Percentiles rank a stretch among this genome's conserved stretches.
Evolutionary conservation across 192 early-diverging fungal genomes (phyloP).

Genomic region (Gaertneriomyces semiglobifer): DNA sequence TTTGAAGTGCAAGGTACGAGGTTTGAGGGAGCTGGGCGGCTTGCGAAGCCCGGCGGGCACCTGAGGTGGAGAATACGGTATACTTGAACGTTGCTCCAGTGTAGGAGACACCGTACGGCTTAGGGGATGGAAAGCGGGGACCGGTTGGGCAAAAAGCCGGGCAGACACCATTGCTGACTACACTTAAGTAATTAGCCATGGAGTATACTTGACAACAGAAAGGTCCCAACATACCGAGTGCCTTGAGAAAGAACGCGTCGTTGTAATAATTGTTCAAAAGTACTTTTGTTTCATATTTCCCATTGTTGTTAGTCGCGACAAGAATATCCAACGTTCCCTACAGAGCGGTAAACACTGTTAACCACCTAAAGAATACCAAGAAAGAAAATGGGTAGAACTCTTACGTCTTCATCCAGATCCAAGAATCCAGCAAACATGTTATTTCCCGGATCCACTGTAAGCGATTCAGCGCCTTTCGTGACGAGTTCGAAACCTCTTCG

Average conservation of each 20-base stretch:
- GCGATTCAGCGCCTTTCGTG: conserved; percentile 57
- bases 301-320: conserved; percentile 46
- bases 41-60: conserved; percentile 72
- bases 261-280: conserved; percentile 88
- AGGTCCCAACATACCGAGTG: conserved; percentile 44
- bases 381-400: background rate
- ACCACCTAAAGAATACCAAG: background rate
- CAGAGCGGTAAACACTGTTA: background rate
- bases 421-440: conserved; percentile 67
- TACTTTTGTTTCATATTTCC: conserved; percentile 46
- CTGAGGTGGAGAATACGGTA: conserved; percentile 74
- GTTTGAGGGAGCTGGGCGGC: conserved; percentile 78
- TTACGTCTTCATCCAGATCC: conserved; percentile 88
- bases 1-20: conserved; percentile 67
- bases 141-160: conserved; percentile 49
- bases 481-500: conserved; percentile 65
- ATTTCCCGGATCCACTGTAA: conserved; percentile 48
- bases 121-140: conserved; percentile 38
- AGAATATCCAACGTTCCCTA: conserved; percentile 82
- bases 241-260: conserved; percentile 93
- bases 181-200: background rate
- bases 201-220: too few species aligned
- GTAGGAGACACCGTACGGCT: conserved; percentile 79
- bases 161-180: conserved; percentile 65
- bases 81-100: conserved; percentile 86